A percentile compares a stretch with the other conserved stretches of the same genome.
phyloP scores from a whole-genome alignment of 345 rosid genomes.

The Turnera subulata region DNA sequence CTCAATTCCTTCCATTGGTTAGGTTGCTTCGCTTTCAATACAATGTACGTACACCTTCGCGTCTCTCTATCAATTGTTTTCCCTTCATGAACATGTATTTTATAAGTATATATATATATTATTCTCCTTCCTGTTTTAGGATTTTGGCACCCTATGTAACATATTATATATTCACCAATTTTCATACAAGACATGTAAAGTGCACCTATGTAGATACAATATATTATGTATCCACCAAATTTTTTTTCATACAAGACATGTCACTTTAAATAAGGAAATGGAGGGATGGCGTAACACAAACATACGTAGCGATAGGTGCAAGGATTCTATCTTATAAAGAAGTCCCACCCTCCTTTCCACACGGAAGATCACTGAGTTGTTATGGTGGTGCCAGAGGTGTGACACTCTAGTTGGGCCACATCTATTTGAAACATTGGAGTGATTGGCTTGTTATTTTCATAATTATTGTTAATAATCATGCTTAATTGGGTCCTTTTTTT shows the following conservation, averaged over 20 bases:
- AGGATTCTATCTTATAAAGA: conserved; percentile 48
- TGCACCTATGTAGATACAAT: not conserved
- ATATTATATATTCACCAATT: not conserved
- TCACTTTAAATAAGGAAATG: not conserved
- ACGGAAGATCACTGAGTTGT: not conserved
- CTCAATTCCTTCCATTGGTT: too few relatives aligned
- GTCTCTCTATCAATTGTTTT: not conserved
- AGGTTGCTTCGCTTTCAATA: conserved; percentile 48
- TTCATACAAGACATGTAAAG: not conserved
- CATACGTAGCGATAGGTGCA: conserved; percentile 80
- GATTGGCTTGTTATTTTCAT: conserved; percentile 1
- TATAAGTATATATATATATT: too few relatives aligned
- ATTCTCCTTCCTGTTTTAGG: not conserved
- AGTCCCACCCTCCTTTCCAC: conserved; percentile 29
- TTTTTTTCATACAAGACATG: not conserved
- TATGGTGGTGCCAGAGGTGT: conserved; percentile 9
- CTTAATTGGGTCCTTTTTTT: not conserved
- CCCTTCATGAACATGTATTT: not conserved
- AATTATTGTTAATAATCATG: not conserved
- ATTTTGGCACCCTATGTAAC: not conserved
- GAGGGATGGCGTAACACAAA: conserved; percentile 28
- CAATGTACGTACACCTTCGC: conserved; percentile 22
- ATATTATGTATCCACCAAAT: too few relatives aligned
- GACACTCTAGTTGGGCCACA: conserved; percentile 1
- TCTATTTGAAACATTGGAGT: conserved; percentile 5